Conservation (phyloP, 306 rosid species). For the Carpinus fangiana region DNA sequence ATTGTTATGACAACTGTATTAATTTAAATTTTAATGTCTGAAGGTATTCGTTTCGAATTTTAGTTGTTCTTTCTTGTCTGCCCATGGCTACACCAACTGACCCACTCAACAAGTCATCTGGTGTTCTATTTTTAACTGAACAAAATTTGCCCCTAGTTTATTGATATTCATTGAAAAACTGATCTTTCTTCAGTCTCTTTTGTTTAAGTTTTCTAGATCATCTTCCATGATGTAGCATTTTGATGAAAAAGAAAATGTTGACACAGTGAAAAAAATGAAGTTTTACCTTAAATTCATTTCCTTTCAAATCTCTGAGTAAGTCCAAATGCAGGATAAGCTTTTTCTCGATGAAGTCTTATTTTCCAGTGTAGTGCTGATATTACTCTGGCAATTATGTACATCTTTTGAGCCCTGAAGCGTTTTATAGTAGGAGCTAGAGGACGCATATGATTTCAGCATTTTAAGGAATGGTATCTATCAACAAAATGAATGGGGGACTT, state of each 20-base stretch:
- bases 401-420: not conserved
- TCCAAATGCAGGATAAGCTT: not conserved
- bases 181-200: not conserved
- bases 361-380: not conserved
- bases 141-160: not conserved
- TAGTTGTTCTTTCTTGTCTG: not conserved
- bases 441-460: not conserved
- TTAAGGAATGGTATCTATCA: not conserved
- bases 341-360: not conserved
- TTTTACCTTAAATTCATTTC: not conserved
- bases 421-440: not conserved
- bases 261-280: not conserved
- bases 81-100: not conserved
- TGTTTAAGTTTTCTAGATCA: not conserved
- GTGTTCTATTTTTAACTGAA: not conserved
- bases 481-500: not conserved
- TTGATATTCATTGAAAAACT: not conserved
- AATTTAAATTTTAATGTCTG: slow-evolving; percentile 9
- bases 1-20: not conserved
- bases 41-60: slow-evolving; percentile 11
- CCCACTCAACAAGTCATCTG: not conserved
- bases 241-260: not conserved
- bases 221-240: not conserved
- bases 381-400: not conserved
- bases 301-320: not conserved